These are phyloP conservation scores for Leccinum aurantiacum DNA, from an alignment of 768 basidiomycete species.

Conservation along the genomic window DNA sequence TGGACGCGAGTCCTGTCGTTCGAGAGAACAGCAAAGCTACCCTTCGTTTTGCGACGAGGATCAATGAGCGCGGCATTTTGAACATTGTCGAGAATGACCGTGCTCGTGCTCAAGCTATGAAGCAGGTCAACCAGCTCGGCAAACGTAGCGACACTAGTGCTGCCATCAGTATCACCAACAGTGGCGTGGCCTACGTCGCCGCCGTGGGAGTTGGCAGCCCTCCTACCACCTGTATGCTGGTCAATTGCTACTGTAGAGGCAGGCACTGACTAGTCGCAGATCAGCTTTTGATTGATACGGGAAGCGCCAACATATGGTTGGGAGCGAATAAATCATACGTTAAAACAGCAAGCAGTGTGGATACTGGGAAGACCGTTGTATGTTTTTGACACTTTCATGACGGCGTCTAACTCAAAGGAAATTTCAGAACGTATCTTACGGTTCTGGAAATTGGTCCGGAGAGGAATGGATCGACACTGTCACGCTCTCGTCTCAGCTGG, in stretches of 20 bases:
- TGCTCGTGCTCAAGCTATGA: conserved; percentile 19
- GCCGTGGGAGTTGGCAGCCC: conserved; percentile 31
- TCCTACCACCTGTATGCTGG: conserved; percentile 25
- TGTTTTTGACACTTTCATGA: neutral
- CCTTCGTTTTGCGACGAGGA: conserved; percentile 12
- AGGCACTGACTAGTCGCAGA: conserved; percentile 16
- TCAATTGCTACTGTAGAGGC: neutral
- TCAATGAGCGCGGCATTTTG: conserved; percentile 11
- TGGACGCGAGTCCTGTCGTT: conserved; percentile 14
- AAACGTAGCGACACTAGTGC: conserved; percentile 7
- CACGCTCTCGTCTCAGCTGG: neutral
- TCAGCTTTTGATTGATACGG: conserved; percentile 31
- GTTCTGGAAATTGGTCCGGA: conserved; percentile 9
- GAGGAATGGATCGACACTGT: conserved; percentile 16
- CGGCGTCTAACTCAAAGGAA: neutral
- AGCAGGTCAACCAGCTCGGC: neutral
- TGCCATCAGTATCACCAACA: conserved; percentile 19
- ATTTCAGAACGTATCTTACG: conserved; percentile 6
- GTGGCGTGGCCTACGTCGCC: conserved; percentile 25
- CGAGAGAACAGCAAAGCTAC: conserved; percentile 6
- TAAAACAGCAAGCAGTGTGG: conserved; percentile 5
- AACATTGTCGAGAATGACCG: conserved; percentile 21
- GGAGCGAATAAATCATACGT: conserved; percentile 20
- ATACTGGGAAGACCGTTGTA: conserved; percentile 26
- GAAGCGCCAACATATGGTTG: conserved; percentile 33